Percentiles rank a stretch among this genome's conserved stretches.
Evolutionary conservation across 208 protist species (phyloP).

Genomic region (Trypanosoma boissoni): DNA sequence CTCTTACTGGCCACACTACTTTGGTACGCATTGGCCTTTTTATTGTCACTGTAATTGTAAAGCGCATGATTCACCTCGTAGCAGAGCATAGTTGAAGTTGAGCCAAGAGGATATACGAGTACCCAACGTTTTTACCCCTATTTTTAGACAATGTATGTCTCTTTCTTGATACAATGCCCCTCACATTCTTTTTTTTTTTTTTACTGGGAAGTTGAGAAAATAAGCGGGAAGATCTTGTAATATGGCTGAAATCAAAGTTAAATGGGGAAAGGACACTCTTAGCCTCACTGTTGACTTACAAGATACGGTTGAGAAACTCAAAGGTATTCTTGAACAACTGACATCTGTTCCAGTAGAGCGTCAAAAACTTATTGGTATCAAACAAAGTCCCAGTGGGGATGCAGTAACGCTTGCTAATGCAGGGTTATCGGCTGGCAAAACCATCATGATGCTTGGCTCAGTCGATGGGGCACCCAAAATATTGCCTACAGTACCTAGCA

Average conservation of each 20-base stretch:
- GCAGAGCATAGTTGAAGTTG: background rate
- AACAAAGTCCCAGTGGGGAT: constrained; percentile 26
- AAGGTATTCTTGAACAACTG: constrained; percentile 38
- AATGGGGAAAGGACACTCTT: constrained; percentile 78
- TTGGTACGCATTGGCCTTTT: background rate
- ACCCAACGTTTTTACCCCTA: too few species aligned
- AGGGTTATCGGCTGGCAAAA: constrained; percentile 53
- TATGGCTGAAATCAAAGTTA: constrained; percentile 58
- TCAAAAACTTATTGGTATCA: constrained; percentile 86
- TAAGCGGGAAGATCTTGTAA: background rate
- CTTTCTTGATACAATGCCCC: too few species aligned
- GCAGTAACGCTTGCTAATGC: constrained; percentile 33
- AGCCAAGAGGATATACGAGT: too few species aligned
- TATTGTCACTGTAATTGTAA: constrained; percentile 15
- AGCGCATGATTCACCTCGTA: constrained; percentile 6
- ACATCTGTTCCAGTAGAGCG: constrained; percentile 74
- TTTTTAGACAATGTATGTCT: too few species aligned
- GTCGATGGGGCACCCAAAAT: constrained; percentile 32
- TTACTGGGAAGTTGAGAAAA: background rate
- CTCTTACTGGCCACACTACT: background rate
- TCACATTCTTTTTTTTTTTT: background rate
- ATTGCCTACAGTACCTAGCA: too few species aligned
- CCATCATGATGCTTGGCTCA: constrained; percentile 77
- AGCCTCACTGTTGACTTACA: constrained; percentile 48
- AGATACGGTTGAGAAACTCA: constrained; percentile 39